Base-by-base conservation (phyloP, 2,329 filamentous ascomycete species). In the Ophiosphaerella narmari region DNA sequence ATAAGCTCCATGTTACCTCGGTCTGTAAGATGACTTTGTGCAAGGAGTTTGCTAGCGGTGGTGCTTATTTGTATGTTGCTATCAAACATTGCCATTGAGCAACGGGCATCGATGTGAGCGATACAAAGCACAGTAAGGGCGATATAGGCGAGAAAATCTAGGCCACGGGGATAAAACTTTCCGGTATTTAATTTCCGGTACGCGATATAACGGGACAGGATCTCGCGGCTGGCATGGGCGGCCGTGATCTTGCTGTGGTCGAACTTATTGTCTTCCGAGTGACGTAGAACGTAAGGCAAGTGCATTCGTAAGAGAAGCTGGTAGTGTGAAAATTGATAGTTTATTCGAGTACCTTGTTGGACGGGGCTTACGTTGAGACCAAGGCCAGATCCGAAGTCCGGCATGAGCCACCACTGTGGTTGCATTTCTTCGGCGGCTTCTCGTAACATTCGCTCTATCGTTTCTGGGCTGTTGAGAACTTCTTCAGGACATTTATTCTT, bases 351-450 rank as follows among this genome's bases (percentile, higher is more conserved):
- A 21, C 52, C 46, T 6, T 60, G 52, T 3, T 42, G 26, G 35
- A 58, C 39, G 0, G 46, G 21, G 9, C 55, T 39, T 13, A 13
- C n/a, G 5, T 14, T 16, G 18, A 37, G 36, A n/a, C 39, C 37
- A 6, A 2, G 6, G 16, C 9, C 4, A 13, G 26, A 14, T 1
- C 16, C 16, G 39, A 60, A 34, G 18, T 54, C 41, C 6, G 63
- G 63, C 5, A 48, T 21, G 2, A 59, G 31, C 63, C 65, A 68
- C 61, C 62, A 68, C 29, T 60, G 46, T 6, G 52, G 29, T 8
- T 60, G 54, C 56, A 68, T 59, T 16, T 36, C 31, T 4, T 32
- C 36, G 0, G 63, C 54, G 4, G 56, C 55, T 4, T 54, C 40
- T 24, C 50, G 52, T 2, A 68, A 29, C 29, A 57, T 2, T 2